A percentile compares a stretch with the other conserved stretches of the same genome.
These are phyloP conservation scores for Pichia cabralensis DNA, from an alignment of 805 yeast genomes.

Conservation along the genomic window DNA sequence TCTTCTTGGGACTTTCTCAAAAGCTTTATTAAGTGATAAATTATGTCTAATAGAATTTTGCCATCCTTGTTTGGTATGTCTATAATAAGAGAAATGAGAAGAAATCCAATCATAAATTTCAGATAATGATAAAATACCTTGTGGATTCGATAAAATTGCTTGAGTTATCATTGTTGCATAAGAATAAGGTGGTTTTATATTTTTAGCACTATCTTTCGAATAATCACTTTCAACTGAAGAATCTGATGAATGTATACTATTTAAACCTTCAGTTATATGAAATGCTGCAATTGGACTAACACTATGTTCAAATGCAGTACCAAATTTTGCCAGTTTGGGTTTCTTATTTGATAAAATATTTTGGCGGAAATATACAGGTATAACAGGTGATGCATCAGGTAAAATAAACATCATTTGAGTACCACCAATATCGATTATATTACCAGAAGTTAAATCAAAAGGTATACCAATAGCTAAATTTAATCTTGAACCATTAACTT, in stretches of 20 bases:
- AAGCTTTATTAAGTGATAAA: conserved; percentile 88
- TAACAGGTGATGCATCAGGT: conserved; percentile 76
- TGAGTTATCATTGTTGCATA: conserved; percentile 98
- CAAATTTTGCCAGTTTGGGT: background rate
- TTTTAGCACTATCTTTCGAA: conserved; percentile 83
- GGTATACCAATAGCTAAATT: conserved; percentile 29
- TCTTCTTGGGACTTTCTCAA: conserved; percentile 92
- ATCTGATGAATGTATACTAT: conserved; percentile 6
- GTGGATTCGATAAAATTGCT: conserved; percentile 80
- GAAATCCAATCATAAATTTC: conserved; percentile 92
- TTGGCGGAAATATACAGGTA: conserved; percentile 40
- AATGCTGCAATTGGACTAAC: conserved; percentile 32
- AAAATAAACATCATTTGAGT: conserved; percentile 98
- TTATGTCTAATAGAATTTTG: conserved; percentile 96
- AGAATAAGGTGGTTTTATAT: conserved; percentile 92
- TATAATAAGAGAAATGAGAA: conserved; percentile 79
- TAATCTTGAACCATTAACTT: conserved; percentile 64
- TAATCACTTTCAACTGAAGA: conserved; percentile 39
- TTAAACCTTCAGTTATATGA: conserved; percentile 23
- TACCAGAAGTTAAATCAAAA: conserved; percentile 70
- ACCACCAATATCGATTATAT: conserved; percentile 88
- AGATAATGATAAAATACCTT: conserved; percentile 79
- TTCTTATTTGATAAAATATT: conserved; percentile 25
- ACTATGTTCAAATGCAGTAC: background rate
- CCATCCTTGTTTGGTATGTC: conserved; percentile 94